A percentile compares a stretch with the other conserved stretches of the same genome.
Evolutionary conservation across 805 yeast species (phyloP).

Genomic region (Wickerhamiella azyma): DNA sequence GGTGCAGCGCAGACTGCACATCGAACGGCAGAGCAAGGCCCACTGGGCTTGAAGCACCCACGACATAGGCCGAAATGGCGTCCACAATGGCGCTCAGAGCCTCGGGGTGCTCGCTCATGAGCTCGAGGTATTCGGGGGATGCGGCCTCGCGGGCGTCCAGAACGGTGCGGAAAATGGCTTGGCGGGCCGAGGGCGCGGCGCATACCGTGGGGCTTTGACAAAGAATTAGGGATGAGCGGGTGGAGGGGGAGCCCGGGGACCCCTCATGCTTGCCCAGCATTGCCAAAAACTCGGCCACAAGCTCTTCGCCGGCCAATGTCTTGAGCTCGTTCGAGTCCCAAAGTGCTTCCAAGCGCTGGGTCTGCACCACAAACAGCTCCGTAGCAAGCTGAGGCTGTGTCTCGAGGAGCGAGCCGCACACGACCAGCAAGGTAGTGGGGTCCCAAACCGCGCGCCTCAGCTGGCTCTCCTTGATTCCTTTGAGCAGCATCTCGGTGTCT

Average conservation of each 20-base stretch:
- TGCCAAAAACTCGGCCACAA: constrained; percentile 9
- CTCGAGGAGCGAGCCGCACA: constrained; percentile 9
- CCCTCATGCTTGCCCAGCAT: neutral
- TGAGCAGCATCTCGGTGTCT: constrained; percentile 15
- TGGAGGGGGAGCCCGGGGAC: constrained; percentile 1
- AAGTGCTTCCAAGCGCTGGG: constrained; percentile 9
- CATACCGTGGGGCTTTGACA: constrained; percentile 12
- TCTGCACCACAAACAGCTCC: constrained; percentile 21
- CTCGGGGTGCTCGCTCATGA: constrained; percentile 8
- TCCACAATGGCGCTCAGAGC: constrained; percentile 10
- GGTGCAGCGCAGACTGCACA: constrained; percentile 5
- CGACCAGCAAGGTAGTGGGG: constrained; percentile 19
- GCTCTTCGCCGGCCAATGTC: constrained; percentile 16
- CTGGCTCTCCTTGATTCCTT: constrained; percentile 22
- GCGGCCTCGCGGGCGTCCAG: constrained; percentile 15
- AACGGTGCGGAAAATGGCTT: constrained; percentile 15
- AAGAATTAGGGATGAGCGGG: constrained; percentile 15
- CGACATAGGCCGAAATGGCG: constrained; percentile 13
- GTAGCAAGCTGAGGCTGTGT: constrained; percentile 20
- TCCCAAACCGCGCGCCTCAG: constrained; percentile 22
- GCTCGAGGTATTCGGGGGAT: constrained; percentile 12
- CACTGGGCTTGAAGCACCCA: neutral
- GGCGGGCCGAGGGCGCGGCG: constrained; percentile 12
- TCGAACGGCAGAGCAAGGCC: constrained; percentile 9
- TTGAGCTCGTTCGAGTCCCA: constrained; percentile 9